A percentile compares a stretch with the other conserved stretches of the same genome.
These are phyloP conservation scores for Zygotorulaspora sp. DNA, from an alignment of 805 yeast genomes.

Conservation along the genomic window DNA sequence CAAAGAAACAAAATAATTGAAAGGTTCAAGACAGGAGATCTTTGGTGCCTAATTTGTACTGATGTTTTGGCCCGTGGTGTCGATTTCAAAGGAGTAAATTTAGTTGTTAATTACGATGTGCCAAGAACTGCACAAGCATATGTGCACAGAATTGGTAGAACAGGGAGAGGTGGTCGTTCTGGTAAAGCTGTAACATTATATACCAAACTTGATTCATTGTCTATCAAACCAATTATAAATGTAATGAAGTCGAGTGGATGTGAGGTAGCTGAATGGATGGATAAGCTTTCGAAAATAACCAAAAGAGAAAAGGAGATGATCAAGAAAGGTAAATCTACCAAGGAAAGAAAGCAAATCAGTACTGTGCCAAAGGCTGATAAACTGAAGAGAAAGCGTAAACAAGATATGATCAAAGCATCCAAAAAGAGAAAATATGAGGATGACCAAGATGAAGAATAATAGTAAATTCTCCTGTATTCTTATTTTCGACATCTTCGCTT, in stretches of 20 bases:
- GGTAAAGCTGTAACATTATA: slow-evolving; percentile 91
- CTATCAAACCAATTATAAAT: slow-evolving; percentile 78
- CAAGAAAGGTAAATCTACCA: slow-evolving; percentile 46
- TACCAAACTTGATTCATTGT: slow-evolving; percentile 79
- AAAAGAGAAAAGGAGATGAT: slow-evolving; percentile 58
- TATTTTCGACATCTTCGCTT: background rate
- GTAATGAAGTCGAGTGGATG: slow-evolving; percentile 94
- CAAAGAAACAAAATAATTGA: slow-evolving; percentile 85
- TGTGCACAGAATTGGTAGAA: slow-evolving; percentile 97
- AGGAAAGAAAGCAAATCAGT: slow-evolving; percentile 67
- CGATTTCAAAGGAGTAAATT: slow-evolving; percentile 91
- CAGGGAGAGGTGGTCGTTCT: slow-evolving; percentile 87
- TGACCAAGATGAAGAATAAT: too few species aligned
- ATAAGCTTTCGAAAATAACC: slow-evolving; percentile 57
- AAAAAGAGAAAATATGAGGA: slow-evolving; percentile 49
- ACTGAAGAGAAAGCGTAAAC: slow-evolving; percentile 55
- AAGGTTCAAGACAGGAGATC: slow-evolving; percentile 80
- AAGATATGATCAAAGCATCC: slow-evolving; percentile 72
- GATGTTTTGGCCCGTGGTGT: slow-evolving; percentile 96
- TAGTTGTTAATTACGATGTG: slow-evolving; percentile 94
- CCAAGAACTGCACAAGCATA: slow-evolving; percentile 92
- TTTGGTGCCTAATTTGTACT: slow-evolving; percentile 95
- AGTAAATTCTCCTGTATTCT: too few species aligned
- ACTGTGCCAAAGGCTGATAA: slow-evolving; percentile 73
- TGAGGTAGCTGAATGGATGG: slow-evolving; percentile 76